These are phyloP conservation scores for Mycosphaerella sp. DNA, from an alignment of 2,329 filamentous ascomycete species.

Conservation along the genomic window DNA sequence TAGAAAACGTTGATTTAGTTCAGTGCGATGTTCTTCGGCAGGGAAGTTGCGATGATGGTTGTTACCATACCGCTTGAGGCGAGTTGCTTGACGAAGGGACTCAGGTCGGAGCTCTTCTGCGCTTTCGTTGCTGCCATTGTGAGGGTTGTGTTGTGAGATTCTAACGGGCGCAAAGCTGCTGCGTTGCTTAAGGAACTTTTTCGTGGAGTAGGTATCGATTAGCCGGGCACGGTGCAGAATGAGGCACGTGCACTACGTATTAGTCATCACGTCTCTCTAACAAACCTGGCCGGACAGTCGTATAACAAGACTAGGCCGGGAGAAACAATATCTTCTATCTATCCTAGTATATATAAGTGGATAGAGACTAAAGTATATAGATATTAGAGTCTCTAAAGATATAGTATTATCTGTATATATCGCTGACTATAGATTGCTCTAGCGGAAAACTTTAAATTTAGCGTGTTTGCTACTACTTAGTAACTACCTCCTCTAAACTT, in stretches of 20 bases:
- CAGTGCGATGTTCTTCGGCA: neutral
- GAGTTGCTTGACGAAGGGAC: slow-evolving; percentile 70
- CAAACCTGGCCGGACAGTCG: no score
- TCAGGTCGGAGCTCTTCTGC: slow-evolving; percentile 12
- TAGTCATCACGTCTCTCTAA: neutral
- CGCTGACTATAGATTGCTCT: neutral
- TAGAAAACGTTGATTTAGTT: slow-evolving; percentile 9
- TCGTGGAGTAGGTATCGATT: neutral
- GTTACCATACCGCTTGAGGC: slow-evolving; percentile 69
- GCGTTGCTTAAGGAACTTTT: neutral
- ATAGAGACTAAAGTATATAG: neutral
- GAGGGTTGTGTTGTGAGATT: neutral
- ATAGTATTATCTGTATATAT: neutral
- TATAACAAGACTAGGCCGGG: no score
- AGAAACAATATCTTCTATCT: neutral
- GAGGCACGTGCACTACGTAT: neutral
- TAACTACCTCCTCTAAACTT: neutral
- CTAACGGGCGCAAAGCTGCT: neutral
- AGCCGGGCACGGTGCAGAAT: neutral
- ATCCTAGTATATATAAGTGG: neutral
- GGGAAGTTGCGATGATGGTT: no score
- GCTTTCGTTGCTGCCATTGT: slow-evolving; percentile 19
- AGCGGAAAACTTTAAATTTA: neutral
- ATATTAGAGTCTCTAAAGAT: neutral
- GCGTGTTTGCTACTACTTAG: neutral